A percentile compares a stretch with the other conserved stretches of the same genome.
Conservation (phyloP, 805 yeast genomes). For the Metschnikowia cubensis region DNA sequence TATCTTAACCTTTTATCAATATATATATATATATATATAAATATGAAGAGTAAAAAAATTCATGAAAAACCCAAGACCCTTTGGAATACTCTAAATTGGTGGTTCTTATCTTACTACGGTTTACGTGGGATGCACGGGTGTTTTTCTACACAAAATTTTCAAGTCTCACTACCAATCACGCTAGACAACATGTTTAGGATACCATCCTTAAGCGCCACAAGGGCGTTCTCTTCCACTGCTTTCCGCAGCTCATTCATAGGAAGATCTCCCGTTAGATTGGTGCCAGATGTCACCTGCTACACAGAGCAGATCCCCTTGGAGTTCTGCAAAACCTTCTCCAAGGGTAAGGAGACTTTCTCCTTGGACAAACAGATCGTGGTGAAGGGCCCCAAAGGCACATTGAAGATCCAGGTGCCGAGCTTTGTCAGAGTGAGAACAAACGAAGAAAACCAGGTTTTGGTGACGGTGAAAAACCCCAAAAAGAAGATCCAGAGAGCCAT, state of each 20-base stretch:
- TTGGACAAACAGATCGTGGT: constrained; percentile 59
- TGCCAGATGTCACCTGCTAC: constrained; percentile 54
- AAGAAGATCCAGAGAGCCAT: constrained; percentile 72
- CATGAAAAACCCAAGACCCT: no score
- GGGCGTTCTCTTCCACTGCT: constrained; percentile 13
- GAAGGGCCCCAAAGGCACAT: constrained; percentile 73
- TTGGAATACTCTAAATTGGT: neutral
- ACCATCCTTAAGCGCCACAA: constrained; percentile 10
- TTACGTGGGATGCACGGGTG: neutral
- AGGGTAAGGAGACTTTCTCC: constrained; percentile 57
- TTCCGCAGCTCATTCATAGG: constrained; percentile 64
- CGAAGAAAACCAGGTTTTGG: constrained; percentile 38
- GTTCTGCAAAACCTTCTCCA: constrained; percentile 57
- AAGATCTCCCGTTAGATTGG: constrained; percentile 65
- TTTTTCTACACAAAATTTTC: constrained; percentile 6
- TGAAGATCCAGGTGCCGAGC: constrained; percentile 65
- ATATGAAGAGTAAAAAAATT: no score
- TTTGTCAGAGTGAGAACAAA: constrained; percentile 50
- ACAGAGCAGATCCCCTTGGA: constrained; percentile 47
- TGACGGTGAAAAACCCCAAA: constrained; percentile 53
- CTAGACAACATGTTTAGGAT: constrained; percentile 13
- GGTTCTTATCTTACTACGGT: neutral
- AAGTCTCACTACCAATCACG: neutral
- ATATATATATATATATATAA: no score
- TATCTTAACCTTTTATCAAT: no score